phyloP scores from a whole-genome alignment of 768 basidiomycete species.

The Hygrocybe punicea region DNA sequence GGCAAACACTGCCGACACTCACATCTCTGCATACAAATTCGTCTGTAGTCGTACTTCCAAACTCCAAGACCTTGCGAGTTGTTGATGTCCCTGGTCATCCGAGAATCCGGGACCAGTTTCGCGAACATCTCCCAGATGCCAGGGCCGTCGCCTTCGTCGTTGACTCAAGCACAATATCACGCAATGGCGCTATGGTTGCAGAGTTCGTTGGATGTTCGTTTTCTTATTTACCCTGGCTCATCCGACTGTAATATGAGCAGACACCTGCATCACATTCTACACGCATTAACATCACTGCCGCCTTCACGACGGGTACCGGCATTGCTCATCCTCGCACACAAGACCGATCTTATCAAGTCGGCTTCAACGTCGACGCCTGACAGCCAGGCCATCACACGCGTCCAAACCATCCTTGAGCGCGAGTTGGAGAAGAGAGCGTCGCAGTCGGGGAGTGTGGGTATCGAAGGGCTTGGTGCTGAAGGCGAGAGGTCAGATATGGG shows the following conservation, averaged over 20 bases:
- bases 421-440: slow-evolving; percentile 75
- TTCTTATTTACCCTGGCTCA: slow-evolving; percentile 4
- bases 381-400: slow-evolving; percentile 60
- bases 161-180: slow-evolving; percentile 72
- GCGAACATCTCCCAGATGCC: slow-evolving; percentile 58
- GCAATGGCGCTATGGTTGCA: slow-evolving; percentile 70
- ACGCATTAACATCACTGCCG: slow-evolving; percentile 67
- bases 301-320: slow-evolving; percentile 62
- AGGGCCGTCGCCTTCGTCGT: slow-evolving; percentile 75
- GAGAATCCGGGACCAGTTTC: slow-evolving; percentile 69
- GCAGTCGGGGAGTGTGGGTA: slow-evolving; percentile 62
- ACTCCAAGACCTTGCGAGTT: slow-evolving; percentile 47
- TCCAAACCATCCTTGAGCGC: slow-evolving; percentile 74
- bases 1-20: slow-evolving; percentile 62
- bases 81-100: slow-evolving; percentile 87
- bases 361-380: slow-evolving; percentile 38
- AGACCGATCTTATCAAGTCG: slow-evolving; percentile 64
- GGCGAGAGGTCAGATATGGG: slow-evolving; percentile 63
- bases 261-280: slow-evolving; percentile 69
- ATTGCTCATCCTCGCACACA: slow-evolving; percentile 71
- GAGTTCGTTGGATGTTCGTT: slow-evolving; percentile 53
- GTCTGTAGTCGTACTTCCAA: slow-evolving; percentile 44
- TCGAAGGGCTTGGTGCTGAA: slow-evolving; percentile 73
- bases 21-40: slow-evolving; percentile 75
- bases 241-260: slow-evolving; percentile 35